A percentile compares a stretch with the other conserved stretches of the same genome.
These are phyloP conservation scores for Erythrophleum ivorense DNA, from an alignment of 331 rosid species.

Conservation along the genomic window DNA sequence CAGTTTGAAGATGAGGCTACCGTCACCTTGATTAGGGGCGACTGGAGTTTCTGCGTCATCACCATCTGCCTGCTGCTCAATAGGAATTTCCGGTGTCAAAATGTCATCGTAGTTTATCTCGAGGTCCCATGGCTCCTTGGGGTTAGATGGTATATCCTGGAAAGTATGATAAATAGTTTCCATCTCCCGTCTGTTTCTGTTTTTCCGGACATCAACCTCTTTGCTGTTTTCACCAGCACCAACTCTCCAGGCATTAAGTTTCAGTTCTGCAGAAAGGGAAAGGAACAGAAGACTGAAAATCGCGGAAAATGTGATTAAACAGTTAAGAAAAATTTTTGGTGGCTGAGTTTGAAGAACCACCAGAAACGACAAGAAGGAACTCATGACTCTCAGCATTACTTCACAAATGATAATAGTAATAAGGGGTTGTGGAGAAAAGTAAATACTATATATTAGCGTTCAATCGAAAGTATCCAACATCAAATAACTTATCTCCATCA, in stretches of 20 bases:
- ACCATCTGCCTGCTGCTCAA: constrained; percentile 74
- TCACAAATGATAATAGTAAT: constrained; percentile 1
- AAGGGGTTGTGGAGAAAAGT: background rate
- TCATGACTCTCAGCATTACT: constrained; percentile 16
- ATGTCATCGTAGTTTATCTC: constrained; percentile 90
- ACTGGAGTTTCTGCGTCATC: constrained; percentile 55
- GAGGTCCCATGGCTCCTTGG: constrained; percentile 92
- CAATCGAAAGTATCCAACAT: background rate
- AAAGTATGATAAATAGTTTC: constrained; percentile 57
- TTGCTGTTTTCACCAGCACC: constrained; percentile 83
- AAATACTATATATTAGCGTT: background rate
- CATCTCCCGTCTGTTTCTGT: constrained; percentile 76
- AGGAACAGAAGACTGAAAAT: constrained; percentile 40
- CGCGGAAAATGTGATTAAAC: background rate
- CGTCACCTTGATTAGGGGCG: constrained; percentile 41
- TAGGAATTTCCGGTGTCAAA: constrained; percentile 75
- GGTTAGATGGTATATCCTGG: constrained; percentile 71
- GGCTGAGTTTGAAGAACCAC: constrained; percentile 8
- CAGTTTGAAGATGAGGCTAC: constrained; percentile 51
- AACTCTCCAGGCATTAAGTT: constrained; percentile 64
- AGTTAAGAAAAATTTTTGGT: background rate
- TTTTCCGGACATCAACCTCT: constrained; percentile 73
- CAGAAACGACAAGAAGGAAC: constrained; percentile 15
- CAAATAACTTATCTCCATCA: constrained; percentile 15
- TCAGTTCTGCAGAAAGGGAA: constrained; percentile 76